Evolutionary conservation across 441 rosid genomes (phyloP).

Genomic region (Populus hybrid): DNA sequence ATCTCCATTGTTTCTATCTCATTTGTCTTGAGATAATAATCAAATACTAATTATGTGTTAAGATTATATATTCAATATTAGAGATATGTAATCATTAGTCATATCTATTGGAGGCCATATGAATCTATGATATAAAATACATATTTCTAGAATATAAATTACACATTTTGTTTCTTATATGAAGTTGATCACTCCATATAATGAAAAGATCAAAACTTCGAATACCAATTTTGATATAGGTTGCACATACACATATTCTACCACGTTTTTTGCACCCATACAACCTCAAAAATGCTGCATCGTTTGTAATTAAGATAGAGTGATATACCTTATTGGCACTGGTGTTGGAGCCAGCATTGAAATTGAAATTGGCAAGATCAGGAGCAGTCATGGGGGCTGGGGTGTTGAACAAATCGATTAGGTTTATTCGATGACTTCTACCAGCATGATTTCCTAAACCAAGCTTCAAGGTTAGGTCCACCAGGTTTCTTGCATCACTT

Average conservation of each 20-base stretch:
- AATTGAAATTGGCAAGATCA: background rate
- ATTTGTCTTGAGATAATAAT: background rate
- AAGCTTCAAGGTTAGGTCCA: background rate
- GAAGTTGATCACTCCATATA: background rate
- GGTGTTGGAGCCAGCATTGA: background rate
- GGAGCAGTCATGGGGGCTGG: background rate
- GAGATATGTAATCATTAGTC: background rate
- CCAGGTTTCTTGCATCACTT: background rate
- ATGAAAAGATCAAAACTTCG: background rate
- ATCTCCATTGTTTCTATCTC: background rate
- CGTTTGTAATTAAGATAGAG: background rate
- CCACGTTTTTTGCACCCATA: background rate
- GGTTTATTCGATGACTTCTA: background rate
- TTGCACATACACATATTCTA: background rate
- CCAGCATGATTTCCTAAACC: background rate
- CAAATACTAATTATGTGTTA: too few relatives aligned
- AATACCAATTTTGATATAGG: background rate
- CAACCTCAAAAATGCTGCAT: background rate
- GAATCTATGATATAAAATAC: background rate
- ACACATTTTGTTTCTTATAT: too few relatives aligned
- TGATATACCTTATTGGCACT: background rate
- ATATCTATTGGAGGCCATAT: background rate
- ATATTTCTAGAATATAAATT: too few relatives aligned
- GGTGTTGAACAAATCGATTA: background rate
- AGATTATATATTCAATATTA: too few relatives aligned